Evolutionary conservation across 2,329 filamentous ascomycete species (phyloP), one percentile per base, ranked within the genome.

Genomic region (Penicillium oxalicum): DNA sequence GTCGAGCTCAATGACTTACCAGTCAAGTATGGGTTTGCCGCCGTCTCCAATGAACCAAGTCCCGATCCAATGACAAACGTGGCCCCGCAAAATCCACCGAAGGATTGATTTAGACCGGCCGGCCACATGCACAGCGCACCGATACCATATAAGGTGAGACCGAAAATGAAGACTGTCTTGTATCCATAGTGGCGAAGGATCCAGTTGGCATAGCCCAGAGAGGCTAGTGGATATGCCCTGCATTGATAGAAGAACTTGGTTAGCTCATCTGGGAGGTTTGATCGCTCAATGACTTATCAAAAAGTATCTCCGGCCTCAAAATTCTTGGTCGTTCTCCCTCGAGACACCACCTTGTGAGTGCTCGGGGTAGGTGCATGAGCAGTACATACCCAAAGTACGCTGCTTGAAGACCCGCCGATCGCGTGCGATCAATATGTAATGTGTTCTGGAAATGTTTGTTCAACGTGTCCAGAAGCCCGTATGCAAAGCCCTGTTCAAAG

Each of bases 121-220:
- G 88, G 88, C 88, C 87, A 93, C 70, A 91, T 91, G 70, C 90
- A 88, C 54, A 91, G 81, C 33, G 86, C 88, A 1, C 85, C 86
- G 4, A 81, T 75, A 1, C 84, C 82, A 65, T 88, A 88, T 39
- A 89, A 76, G 49, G 70, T 75, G 5, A 90, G 74, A 34, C 87
- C 88, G 27, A 84, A 75, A 51, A 93, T 91, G 58, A 93, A 91
- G 0, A 87, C 88, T 37, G 82, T 82, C 56, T 88, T 87, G 71
- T 89, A 93, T 3, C 88, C 88, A 44, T 85, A 87, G 49, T 80
- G 78, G 18, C 87, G 80, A 6, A 93, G 74, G 52, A 91, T 74
- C 70, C 75, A 78, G 40, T 75, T 76, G 42, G 76, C 76, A 53
- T 77, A 76, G 25, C 74, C 76, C 24, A 79, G 63, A 28, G 76